Percentiles rank a stretch among this genome's conserved stretches.
phyloP scores from a whole-genome alignment of 164 flowering plant genomes.

The Dillenia turbinata region DNA sequence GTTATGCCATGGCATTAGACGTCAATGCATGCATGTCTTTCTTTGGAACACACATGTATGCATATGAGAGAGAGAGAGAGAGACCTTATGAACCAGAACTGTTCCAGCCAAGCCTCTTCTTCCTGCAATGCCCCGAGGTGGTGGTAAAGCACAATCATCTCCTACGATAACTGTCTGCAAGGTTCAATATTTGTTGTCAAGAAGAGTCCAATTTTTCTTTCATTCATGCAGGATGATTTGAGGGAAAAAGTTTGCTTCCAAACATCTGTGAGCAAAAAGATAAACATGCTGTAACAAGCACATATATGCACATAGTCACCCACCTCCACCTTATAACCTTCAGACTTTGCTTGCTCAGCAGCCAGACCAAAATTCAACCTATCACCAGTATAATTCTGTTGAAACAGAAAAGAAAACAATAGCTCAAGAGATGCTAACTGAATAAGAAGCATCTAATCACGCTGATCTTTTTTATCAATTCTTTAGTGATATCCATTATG shows the following conservation, averaged over 20 bases:
- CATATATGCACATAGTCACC: background rate
- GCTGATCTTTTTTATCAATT: no score
- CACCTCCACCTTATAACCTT: slow-evolving; percentile 94
- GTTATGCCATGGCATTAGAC: no score
- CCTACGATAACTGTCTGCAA: slow-evolving; percentile 87
- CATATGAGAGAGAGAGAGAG: slow-evolving; percentile 5
- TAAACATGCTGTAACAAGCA: no score
- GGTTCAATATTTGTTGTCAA: background rate
- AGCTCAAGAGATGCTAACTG: slow-evolving; percentile 4
- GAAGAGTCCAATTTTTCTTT: background rate
- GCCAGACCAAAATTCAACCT: slow-evolving; percentile 97
- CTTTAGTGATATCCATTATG: no score
- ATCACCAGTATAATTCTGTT: slow-evolving; percentile 95
- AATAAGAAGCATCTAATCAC: background rate
- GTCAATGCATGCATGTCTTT: no score
- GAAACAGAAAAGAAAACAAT: slow-evolving; percentile 6
- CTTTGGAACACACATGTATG: no score
- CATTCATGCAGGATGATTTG: background rate
- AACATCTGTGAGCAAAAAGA: no score
- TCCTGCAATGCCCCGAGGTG: slow-evolving; percentile 93
- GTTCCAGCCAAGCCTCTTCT: slow-evolving; percentile 98
- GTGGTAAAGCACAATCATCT: slow-evolving; percentile 99
- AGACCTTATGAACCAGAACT: slow-evolving; percentile 84
- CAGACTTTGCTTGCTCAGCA: slow-evolving; percentile 94
- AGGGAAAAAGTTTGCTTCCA: background rate